These are phyloP conservation scores for Candida pseudoglaebosa DNA, from an alignment of 805 yeast species.

Conservation along the genomic window DNA sequence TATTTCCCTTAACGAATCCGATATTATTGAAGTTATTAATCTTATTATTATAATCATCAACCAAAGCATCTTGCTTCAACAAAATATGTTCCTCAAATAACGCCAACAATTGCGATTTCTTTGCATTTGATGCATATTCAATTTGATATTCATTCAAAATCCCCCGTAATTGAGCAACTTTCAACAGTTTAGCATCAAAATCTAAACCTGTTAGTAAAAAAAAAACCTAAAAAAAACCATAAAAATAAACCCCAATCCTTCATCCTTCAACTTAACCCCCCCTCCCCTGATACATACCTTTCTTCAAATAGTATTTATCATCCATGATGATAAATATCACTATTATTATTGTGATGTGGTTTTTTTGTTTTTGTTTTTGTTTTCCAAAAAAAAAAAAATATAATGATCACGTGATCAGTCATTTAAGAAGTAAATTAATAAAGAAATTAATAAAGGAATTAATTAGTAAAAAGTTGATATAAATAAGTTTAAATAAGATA, in stretches of 20 bases:
- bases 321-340: constrained; percentile 1
- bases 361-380: neutral
- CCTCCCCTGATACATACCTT: constrained; percentile 7
- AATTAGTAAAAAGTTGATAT: too few relatives aligned
- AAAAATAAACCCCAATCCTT: too few relatives aligned
- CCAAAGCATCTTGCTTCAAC: constrained; percentile 43
- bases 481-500: too few relatives aligned
- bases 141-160: constrained; percentile 62
- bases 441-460: too few relatives aligned
- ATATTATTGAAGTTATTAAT: constrained; percentile 15
- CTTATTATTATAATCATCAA: constrained; percentile 22
- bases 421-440: too few relatives aligned
- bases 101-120: constrained; percentile 61
- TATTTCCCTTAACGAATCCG: constrained; percentile 16
- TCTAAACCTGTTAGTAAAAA: constrained; percentile 6
- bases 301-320: constrained; percentile 5
- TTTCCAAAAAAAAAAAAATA: neutral
- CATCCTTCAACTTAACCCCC: too few relatives aligned
- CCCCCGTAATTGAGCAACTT: constrained; percentile 66
- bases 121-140: constrained; percentile 57
- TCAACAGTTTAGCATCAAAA: constrained; percentile 63
- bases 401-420: too few relatives aligned
- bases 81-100: constrained; percentile 53
- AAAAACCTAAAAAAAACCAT: too few relatives aligned
- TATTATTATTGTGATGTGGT: neutral